These are phyloP conservation scores for Ganoderma multipileum DNA, from an alignment of 1,284 basidiomycete species.

Conservation along the genomic window DNA sequence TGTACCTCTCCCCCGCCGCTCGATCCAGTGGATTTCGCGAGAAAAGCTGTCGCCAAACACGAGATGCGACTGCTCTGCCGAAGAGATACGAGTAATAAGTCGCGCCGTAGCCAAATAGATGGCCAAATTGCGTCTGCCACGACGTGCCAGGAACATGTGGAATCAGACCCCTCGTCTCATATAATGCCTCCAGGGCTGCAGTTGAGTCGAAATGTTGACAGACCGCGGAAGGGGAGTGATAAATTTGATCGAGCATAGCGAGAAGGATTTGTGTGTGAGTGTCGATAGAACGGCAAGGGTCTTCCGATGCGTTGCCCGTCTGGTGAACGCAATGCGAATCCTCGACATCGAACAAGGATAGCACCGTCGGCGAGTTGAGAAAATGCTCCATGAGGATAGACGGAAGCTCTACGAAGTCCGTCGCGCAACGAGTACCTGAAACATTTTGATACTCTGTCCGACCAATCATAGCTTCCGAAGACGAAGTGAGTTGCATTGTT, in stretches of 20 bases:
- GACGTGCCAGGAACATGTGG: constrained; percentile 84
- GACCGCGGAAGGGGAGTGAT: constrained; percentile 79
- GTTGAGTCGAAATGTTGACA: constrained; percentile 76
- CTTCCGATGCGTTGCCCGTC: constrained; percentile 72
- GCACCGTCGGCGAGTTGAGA: constrained; percentile 83
- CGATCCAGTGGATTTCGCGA: constrained; percentile 65
- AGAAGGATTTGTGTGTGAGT: constrained; percentile 93
- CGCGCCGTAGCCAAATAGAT: constrained; percentile 95
- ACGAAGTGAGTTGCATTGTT: not conserved
- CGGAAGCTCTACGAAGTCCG: constrained; percentile 97
- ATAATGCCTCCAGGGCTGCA: constrained; percentile 64
- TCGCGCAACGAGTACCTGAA: constrained; percentile 97
- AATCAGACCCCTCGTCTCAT: constrained; percentile 78
- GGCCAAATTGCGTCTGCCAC: constrained; percentile 96
- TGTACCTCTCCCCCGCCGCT: constrained; percentile 81
- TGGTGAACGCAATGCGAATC: constrained; percentile 48
- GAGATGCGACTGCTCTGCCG: constrained; percentile 93
- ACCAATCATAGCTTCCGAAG: constrained; percentile 89
- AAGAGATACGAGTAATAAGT: constrained; percentile 98
- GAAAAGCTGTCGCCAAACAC: constrained; percentile 88
- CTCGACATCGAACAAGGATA: constrained; percentile 76
- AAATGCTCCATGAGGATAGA: constrained; percentile 99
- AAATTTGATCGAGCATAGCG: constrained; percentile 88
- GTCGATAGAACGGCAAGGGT: constrained; percentile 80
- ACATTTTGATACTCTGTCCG: constrained; percentile 98